Evolutionary conservation across 2,329 filamentous ascomycete genomes (phyloP).

Genomic region (Ophiostoma novo-ulmi): DNA sequence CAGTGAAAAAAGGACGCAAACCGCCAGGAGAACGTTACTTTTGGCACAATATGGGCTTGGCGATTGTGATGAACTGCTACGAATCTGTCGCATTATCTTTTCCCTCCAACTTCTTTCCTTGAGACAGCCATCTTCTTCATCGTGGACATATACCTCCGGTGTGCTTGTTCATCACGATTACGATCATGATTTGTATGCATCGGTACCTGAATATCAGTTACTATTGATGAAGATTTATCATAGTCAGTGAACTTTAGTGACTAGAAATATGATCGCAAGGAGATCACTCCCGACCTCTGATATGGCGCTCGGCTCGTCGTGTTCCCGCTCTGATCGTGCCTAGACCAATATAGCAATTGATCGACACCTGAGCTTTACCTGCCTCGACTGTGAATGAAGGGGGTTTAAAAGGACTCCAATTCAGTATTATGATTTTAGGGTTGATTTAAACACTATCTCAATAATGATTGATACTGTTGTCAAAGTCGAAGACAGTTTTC

Average conservation of each 20-base stretch:
- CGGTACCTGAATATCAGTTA: background rate
- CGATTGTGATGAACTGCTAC: background rate
- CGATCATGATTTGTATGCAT: background rate
- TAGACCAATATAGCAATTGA: background rate
- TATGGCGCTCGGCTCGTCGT: background rate
- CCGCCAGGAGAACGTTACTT: background rate
- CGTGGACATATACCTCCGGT: background rate
- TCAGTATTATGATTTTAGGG: background rate
- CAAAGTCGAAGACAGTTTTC: background rate
- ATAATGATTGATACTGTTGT: background rate
- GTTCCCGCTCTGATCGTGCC: background rate
- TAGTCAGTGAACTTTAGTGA: background rate
- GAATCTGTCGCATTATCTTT: background rate
- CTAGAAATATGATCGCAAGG: background rate
- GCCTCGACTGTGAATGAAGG: background rate
- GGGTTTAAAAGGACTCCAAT: background rate
- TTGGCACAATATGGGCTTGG: background rate
- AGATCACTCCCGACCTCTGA: background rate
- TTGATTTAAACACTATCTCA: background rate
- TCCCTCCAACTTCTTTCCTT: background rate
- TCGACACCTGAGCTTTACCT: background rate
- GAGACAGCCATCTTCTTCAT: background rate
- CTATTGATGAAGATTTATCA: background rate
- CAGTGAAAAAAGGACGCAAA: background rate
- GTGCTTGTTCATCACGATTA: background rate